phyloP scores from a whole-genome alignment of 352 stramenopile genomes.

The Blastocystis hominis region DNA sequence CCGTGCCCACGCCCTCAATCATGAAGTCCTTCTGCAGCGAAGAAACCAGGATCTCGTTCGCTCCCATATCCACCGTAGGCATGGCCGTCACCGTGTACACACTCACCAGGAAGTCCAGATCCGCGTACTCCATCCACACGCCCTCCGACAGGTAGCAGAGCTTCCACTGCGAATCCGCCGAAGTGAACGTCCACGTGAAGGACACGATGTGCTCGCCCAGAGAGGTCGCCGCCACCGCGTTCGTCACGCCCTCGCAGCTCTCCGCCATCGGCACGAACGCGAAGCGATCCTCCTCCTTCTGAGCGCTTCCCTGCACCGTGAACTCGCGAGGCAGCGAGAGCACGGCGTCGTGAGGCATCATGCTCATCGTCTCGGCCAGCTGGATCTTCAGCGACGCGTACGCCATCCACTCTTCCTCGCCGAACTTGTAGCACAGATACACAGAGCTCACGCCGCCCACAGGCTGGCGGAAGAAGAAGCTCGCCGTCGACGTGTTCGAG shows the following conservation, averaged over 20 bases:
- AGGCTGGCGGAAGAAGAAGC: background rate
- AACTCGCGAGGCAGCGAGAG: background rate
- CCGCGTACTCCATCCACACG: background rate
- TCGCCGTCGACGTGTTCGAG: background rate
- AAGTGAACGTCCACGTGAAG: constrained; percentile 34
- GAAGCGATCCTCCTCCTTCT: background rate
- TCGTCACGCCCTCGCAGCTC: background rate
- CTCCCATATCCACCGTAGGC: background rate
- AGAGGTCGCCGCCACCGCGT: background rate
- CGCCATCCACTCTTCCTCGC: background rate
- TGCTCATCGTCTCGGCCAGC: background rate
- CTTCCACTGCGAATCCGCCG: background rate
- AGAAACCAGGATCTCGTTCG: background rate
- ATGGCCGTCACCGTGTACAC: constrained; percentile 4
- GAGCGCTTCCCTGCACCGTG: background rate
- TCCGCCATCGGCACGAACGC: background rate
- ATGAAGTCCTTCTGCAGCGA: constrained; percentile 1
- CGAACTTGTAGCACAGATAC: constrained; percentile 52
- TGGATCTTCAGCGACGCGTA: constrained; percentile 18
- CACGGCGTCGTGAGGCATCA: constrained; percentile 23
- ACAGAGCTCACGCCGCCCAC: background rate
- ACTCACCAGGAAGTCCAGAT: background rate
- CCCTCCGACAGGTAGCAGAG: constrained; percentile 12
- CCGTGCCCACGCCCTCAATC: background rate
- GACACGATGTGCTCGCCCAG: background rate